Evolutionary conservation across 1,139 yeast genomes (phyloP), one percentile per base, ranked within the genome.

Genomic region (Hansenula sp.): DNA sequence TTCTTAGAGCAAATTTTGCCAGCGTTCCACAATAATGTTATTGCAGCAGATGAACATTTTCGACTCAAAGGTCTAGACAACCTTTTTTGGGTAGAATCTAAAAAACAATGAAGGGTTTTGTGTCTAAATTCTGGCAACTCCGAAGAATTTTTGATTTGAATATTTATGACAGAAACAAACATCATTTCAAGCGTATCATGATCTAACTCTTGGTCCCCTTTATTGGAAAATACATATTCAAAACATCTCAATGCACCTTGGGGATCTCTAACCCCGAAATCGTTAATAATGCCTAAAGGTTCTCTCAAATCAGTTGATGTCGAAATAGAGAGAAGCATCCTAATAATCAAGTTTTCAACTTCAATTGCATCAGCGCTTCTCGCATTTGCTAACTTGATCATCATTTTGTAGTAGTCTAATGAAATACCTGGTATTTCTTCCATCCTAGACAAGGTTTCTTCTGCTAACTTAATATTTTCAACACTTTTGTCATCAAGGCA

Each of bases 11-110:
- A 47, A 13, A 47, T 44, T 36, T 59, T 59, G 0, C 66, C 67
- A 18, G 48, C 46, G n/a, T 62, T 64, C 68, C 68, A 66, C n/a
- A 66, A 38, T 32, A 65, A 46, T 1, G 67, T 57, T 4, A 59
- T 48, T 0, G 57, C 37, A 30, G 65, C 51, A 12, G 59, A 52
- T 12, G 60, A 46, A 5, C 62, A 52, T 15, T 54, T 54, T 28
- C 48, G 50, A 1, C 61, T 53, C 3, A 64, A 41, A 4, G 47
- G 34, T 43, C 41, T 53, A 2, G 48, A 27, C 15, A 64, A 52
- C 3, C 55, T 52, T 29, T 52, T 61, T 35, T 63, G 64, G 1
- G 60, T 51, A 9, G 52, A 33, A 21, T 58, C 58, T 13, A 63
- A 42, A 29, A 60, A 52, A 4, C 40, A 43, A 7, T 35, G 19